phyloP scores from a whole-genome alignment of 2,329 filamentous ascomycete genomes.

The Keithomyces neogunnii region DNA sequence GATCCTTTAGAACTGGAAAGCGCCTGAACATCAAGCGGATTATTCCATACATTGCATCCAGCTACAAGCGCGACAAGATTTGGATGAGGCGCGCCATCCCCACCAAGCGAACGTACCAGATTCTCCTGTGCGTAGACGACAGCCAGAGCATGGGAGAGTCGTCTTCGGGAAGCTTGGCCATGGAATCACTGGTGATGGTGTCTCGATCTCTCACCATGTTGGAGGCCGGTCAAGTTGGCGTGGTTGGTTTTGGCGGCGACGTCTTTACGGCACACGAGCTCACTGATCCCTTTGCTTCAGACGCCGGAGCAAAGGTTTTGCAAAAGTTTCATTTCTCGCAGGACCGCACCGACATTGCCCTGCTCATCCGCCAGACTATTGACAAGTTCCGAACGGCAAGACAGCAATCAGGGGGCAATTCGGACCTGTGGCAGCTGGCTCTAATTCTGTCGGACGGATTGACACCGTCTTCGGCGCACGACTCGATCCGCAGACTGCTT shows the following conservation, averaged over 20 bases:
- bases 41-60: constrained; percentile 96
- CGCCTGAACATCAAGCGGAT: constrained; percentile 99
- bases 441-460: constrained; percentile 91
- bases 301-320: constrained; percentile 73
- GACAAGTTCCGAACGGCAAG: constrained; percentile 74
- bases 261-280: constrained; percentile 84
- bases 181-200: constrained; percentile 90
- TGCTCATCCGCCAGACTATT: constrained; percentile 69
- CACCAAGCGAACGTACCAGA: constrained; percentile 91
- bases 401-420: constrained; percentile 42
- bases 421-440: constrained; percentile 90
- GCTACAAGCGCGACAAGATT: constrained; percentile 99
- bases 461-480: constrained; percentile 74
- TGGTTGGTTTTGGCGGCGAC: constrained; percentile 79
- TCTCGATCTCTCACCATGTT: constrained; percentile 82
- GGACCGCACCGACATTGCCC: constrained; percentile 74
- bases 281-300: constrained; percentile 66
- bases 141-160: constrained; percentile 86
- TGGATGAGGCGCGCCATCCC: constrained; percentile 95
- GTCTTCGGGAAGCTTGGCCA: constrained; percentile 68
- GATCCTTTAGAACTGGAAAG: constrained; percentile 95
- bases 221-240: constrained; percentile 86
- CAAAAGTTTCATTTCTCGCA: constrained; percentile 80
- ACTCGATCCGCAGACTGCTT: constrained; percentile 71
- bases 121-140: constrained; percentile 95